phyloP scores from a whole-genome alignment of 108 stramenopile species.

The Fragilariopsis cylindrus region DNA sequence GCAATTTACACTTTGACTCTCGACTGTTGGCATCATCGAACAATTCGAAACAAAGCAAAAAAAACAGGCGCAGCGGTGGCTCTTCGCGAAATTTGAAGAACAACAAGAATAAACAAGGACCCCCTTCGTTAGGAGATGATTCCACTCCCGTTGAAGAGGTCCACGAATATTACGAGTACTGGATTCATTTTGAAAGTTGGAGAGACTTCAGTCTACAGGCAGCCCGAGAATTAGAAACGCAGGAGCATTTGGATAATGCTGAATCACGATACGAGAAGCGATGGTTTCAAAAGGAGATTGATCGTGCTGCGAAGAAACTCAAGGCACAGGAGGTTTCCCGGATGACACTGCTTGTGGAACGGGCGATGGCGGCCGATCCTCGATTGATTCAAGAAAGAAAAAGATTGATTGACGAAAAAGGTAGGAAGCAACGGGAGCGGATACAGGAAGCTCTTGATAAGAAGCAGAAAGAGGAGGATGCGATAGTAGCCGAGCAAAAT shows the following conservation, averaged over 20 bases:
- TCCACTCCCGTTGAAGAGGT: conserved; percentile 86
- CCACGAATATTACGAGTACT: conserved; percentile 93
- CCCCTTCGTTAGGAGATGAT: conserved; percentile 89
- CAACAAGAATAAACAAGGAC: conserved; percentile 29
- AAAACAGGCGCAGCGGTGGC: conserved; percentile 31
- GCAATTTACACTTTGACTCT: conserved; percentile 93
- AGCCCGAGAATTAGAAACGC: conserved; percentile 70
- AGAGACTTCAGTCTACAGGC: conserved; percentile 92
- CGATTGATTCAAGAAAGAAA: conserved; percentile 75
- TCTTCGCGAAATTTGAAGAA: conserved; percentile 23
- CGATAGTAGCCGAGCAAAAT: conserved; percentile 38
- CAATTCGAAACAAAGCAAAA: conserved; percentile 31
- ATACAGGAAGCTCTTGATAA: conserved; percentile 57
- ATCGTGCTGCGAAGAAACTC: conserved; percentile 83
- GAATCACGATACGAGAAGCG: conserved; percentile 93
- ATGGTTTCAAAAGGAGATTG: conserved; percentile 98
- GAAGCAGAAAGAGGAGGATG: conserved; percentile 45
- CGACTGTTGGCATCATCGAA: conserved; percentile 27
- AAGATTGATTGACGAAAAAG: conserved; percentile 52
- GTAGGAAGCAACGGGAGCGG: conserved; percentile 47
- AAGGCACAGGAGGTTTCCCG: conserved; percentile 94
- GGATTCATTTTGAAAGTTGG: conserved; percentile 96
- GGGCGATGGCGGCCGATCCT: conserved; percentile 93
- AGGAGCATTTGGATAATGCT: conserved; percentile 82
- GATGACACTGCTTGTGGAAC: conserved; percentile 88